Base-by-base conservation (phyloP, 169 alveolate genomes). In the Eimeria tenella region DNA sequence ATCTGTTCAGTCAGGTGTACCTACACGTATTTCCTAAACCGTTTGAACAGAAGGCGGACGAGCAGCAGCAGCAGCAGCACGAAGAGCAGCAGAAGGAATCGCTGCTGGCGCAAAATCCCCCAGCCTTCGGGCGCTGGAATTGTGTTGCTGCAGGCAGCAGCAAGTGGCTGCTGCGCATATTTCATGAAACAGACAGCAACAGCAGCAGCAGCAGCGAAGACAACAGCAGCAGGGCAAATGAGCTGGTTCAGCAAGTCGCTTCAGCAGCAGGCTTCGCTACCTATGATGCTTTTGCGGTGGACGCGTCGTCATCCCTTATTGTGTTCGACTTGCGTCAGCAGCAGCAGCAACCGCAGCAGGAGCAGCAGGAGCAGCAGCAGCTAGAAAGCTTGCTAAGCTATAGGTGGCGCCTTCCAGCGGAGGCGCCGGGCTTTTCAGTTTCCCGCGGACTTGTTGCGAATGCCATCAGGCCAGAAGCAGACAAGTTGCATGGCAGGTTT, bases 351-450 rank as follows among this genome's bases (percentile, higher is more conserved):
- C 42, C 21, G 60, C 63, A 71, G 82, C 82, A 74, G 60, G 60
- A 74, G 84, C 84, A 74, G 25, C 21, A 74, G 42, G 42, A 74
- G 62, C 84, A 74, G 84, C 56, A 74, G 84, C 84, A 74, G 84
- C 63, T 25, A 53, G 31, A 74, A 21, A 56, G 42, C 17, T 74
- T 10, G 84, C 62, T 74, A 3, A 56, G 84, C 13, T 50, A 74
- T 21, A 8, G 84, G 62, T 74, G 84, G 84, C 84, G 84, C 84
- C 84, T 74, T 6, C 63, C 84, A 8, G 23, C 19, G 23, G 60
- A 31, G 60, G 10, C 63, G 19, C 8, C 6, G 0, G 25, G 62
- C 62, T 50, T 74, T 53, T 50, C 56, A 13, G 9, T 74, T 53
- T 42, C 84, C 31, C 84, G 84, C 6, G 84, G 84, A 31, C 42